A percentile compares a stretch with the other conserved stretches of the same genome.
Conservation (phyloP, 2,329 filamentous ascomycete genomes). For the Rhytidhysteron rufulum region DNA sequence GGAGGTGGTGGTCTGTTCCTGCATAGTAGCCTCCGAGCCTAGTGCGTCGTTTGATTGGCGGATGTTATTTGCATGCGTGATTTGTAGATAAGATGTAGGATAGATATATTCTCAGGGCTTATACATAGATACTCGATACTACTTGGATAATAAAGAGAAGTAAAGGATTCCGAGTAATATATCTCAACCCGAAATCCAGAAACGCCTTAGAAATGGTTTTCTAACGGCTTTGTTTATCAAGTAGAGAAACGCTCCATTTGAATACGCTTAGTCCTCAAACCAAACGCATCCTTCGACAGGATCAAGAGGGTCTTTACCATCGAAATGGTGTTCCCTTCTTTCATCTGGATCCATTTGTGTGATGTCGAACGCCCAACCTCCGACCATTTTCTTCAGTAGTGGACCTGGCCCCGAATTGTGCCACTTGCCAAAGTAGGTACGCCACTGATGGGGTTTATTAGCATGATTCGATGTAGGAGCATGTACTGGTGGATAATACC, state of each 20-base stretch:
- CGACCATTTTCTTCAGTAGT: not conserved
- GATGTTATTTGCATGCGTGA: no score
- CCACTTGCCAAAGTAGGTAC: not conserved
- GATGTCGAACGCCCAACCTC: slow-evolving; percentile 4
- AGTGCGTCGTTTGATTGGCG: no score
- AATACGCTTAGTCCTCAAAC: not conserved
- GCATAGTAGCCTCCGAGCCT: no score
- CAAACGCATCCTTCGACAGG: not conserved
- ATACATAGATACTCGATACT: no score
- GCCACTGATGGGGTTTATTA: not conserved
- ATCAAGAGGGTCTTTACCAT: slow-evolving; percentile 4
- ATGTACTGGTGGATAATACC: not conserved
- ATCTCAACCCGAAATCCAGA: no score
- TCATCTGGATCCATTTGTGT: not conserved
- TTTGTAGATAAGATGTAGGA: no score
- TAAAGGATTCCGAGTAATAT: no score
- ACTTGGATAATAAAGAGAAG: no score
- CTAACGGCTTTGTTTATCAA: no score
- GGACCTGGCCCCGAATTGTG: not conserved
- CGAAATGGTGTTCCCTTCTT: slow-evolving; percentile 1
- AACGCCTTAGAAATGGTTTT: no score
- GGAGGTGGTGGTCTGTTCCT: no score
- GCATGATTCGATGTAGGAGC: not conserved
- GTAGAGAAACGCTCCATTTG: not conserved
- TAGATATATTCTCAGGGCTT: no score